These are phyloP conservation scores for Chionographis japonica DNA, from an alignment of 106 monocot genomes.

Conservation along the genomic window DNA sequence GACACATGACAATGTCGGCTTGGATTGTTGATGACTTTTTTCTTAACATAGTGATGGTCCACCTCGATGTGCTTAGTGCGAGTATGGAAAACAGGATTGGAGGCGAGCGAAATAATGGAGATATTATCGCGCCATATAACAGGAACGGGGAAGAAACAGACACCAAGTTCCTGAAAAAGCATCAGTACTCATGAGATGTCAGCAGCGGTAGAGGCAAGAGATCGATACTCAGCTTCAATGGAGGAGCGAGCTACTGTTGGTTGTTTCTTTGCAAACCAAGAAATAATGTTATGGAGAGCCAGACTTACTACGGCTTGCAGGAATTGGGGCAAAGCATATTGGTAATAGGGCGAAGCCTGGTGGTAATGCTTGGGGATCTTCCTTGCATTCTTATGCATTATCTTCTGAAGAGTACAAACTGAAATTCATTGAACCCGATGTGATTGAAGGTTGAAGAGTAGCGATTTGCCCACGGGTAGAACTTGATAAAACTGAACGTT, in stretches of 20 bases:
- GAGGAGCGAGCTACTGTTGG: not conserved
- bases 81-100: not conserved
- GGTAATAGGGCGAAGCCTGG: too few species aligned
- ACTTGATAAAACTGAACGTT: too few species aligned
- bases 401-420: too few species aligned
- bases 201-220: not conserved
- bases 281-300: not conserved
- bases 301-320: too few species aligned
- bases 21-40: not conserved
- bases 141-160: not conserved
- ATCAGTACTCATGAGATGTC: not conserved
- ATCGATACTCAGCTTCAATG: conserved; percentile 1
- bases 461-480: too few species aligned
- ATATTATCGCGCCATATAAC: not conserved
- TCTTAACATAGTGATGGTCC: not conserved
- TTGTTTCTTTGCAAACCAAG: conserved; percentile 3
- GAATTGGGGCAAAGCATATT: too few species aligned
- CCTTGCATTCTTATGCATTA: too few species aligned
- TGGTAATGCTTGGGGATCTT: too few species aligned
- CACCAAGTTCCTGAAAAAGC: not conserved
- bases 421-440: too few species aligned
- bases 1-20: not conserved
- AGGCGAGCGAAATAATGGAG: too few species aligned
- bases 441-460: too few species aligned
- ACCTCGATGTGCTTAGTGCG: not conserved